Evolutionary conservation across 768 basidiomycete genomes (phyloP).

Genomic region (Termitomyces sp.): DNA sequence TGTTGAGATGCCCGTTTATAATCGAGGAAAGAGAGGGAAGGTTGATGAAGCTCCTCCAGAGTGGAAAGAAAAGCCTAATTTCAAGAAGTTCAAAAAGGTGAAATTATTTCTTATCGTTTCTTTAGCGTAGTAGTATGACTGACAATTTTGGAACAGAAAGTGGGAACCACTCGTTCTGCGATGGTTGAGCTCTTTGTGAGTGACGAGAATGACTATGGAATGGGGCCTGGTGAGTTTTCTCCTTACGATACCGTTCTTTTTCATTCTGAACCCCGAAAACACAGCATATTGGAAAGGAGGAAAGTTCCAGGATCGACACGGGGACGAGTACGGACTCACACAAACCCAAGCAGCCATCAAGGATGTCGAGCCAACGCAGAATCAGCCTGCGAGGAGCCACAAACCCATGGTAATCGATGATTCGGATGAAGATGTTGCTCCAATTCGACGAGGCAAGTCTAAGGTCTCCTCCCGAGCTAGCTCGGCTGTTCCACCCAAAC

Average conservation of each 20-base stretch:
- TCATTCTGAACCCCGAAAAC: neutral
- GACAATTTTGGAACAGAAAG: conserved; percentile 19
- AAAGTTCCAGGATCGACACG: conserved; percentile 15
- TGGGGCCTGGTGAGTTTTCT: conserved; percentile 40
- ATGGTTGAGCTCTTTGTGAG: conserved; percentile 47
- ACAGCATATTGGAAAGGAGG: conserved; percentile 50
- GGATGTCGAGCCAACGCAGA: conserved; percentile 10
- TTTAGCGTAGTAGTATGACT: neutral
- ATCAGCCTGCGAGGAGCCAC: conserved; percentile 18
- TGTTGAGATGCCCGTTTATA: conserved; percentile 55
- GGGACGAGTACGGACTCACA: conserved; percentile 13
- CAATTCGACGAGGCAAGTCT: conserved; percentile 13
- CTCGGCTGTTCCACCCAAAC: conserved; percentile 17
- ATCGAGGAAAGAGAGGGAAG: conserved; percentile 20
- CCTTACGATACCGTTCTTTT: conserved; percentile 3
- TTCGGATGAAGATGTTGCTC: conserved; percentile 22
- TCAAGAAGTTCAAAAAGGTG: conserved; percentile 77
- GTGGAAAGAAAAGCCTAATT: conserved; percentile 55
- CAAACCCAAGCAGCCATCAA: conserved; percentile 13
- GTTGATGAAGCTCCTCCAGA: conserved; percentile 18
- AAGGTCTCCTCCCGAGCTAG: conserved; percentile 23
- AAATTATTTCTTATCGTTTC: neutral
- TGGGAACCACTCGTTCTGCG: conserved; percentile 16
- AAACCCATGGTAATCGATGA: conserved; percentile 22
- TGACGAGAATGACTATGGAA: conserved; percentile 48